Conservation (phyloP, 2,329 filamentous ascomycete species). For the Sporothrix sp. region DNA sequence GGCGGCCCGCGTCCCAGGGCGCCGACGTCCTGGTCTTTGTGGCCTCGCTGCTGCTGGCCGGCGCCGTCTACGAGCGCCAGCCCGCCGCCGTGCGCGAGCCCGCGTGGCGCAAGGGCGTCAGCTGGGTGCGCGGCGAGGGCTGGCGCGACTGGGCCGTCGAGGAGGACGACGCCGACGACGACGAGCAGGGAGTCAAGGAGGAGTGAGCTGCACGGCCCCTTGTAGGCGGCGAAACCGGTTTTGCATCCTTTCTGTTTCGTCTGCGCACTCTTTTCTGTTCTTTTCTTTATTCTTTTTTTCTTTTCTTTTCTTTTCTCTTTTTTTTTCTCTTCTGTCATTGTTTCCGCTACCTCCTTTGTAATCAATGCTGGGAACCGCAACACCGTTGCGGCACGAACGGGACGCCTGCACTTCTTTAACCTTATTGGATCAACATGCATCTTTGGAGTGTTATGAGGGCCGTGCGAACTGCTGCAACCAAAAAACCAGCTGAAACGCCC, state of each 20-base stretch:
- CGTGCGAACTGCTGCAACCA: no score
- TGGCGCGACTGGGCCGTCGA: slow-evolving; percentile 57
- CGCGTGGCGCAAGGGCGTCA: slow-evolving; percentile 60
- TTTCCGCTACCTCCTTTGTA: neutral
- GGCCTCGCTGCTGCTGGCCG: slow-evolving; percentile 64
- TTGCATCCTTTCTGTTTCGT: neutral
- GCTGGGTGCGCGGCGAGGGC: slow-evolving; percentile 65
- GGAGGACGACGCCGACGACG: slow-evolving; percentile 41
- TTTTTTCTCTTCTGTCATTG: neutral
- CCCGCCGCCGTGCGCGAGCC: slow-evolving; percentile 58
- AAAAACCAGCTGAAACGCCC: no score
- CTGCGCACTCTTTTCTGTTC: neutral
- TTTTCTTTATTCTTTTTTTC: slow-evolving; percentile 10
- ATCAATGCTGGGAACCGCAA: no score
- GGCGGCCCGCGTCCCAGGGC: slow-evolving; percentile 76
- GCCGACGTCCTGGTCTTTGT: slow-evolving; percentile 83
- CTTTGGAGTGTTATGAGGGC: no score
- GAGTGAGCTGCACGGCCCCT: no score
- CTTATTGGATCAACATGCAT: no score
- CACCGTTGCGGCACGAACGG: no score
- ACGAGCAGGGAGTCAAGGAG: slow-evolving; percentile 17
- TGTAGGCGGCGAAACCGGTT: no score
- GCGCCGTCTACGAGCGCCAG: slow-evolving; percentile 65
- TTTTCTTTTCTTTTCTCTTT: neutral
- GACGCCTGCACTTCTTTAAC: no score